Percentiles rank a stretch among this genome's conserved stretches.
Evolutionary conservation across 345 rosid genomes (phyloP).

Genomic region (Noccaea bulbosa): DNA sequence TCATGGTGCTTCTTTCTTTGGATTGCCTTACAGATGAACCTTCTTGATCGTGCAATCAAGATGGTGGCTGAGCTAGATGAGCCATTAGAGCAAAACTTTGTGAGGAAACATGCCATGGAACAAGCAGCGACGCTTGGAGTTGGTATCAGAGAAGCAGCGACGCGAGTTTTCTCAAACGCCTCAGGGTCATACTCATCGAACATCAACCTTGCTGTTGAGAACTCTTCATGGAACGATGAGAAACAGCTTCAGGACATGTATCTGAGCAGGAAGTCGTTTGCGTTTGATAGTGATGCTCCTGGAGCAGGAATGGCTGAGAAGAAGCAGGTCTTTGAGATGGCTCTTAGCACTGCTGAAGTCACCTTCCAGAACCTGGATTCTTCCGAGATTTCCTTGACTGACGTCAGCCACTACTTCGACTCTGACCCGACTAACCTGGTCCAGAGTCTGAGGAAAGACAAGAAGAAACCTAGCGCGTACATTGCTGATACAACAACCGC

Average conservation of each 20-base stretch:
- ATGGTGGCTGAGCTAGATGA: slow-evolving; percentile 99
- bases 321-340: slow-evolving; percentile 91
- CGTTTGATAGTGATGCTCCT: slow-evolving; percentile 91
- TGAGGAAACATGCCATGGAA: slow-evolving; percentile 89
- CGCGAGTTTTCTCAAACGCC: slow-evolving; percentile 92
- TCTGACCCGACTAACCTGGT: slow-evolving; percentile 96
- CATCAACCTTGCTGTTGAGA: slow-evolving; percentile 92
- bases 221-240: slow-evolving; percentile 99
- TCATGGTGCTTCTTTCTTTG: slow-evolving; percentile 19
- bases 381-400: slow-evolving; percentile 93
- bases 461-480: slow-evolving; percentile 90
- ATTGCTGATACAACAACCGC: slow-evolving; percentile 97
- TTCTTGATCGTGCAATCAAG: slow-evolving; percentile 94
- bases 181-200: slow-evolving; percentile 97
- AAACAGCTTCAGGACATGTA: slow-evolving; percentile 99
- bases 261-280: slow-evolving; percentile 95
- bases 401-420: slow-evolving; percentile 97
- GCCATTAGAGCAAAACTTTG: slow-evolving; percentile 79
- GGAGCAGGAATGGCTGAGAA: slow-evolving; percentile 95
- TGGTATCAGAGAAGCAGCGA: slow-evolving; percentile 90
- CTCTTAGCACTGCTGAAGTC: slow-evolving; percentile 91
- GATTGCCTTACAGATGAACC: slow-evolving; percentile 72
- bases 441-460: slow-evolving; percentile 88
- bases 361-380: slow-evolving; percentile 98
- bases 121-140: slow-evolving; percentile 86